Evolutionary conservation across 2,329 filamentous ascomycete genomes (phyloP).

Genomic region (Paraphaeosphaeria minitans): DNA sequence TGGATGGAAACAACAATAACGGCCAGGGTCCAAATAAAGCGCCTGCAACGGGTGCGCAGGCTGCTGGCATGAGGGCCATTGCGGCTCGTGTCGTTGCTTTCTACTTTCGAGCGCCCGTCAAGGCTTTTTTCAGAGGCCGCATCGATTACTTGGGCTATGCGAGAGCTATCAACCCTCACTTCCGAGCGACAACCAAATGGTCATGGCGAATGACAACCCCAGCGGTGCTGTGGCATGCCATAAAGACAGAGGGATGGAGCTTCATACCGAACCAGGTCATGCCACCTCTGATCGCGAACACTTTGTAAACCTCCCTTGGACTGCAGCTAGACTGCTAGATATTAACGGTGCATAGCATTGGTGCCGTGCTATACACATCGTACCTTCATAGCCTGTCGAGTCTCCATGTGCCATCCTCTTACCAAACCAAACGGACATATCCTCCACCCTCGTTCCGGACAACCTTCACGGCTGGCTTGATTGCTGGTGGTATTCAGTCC

Average conservation of each 20-base stretch:
- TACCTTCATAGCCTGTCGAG: conserved; percentile 72
- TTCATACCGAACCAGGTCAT: conserved; percentile 78
- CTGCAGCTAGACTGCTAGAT: neutral
- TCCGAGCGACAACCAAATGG: conserved; percentile 57
- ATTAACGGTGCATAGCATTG: conserved; percentile 56
- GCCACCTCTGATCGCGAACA: conserved; percentile 75
- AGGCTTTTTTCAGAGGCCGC: conserved; percentile 87
- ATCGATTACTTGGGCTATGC: conserved; percentile 80
- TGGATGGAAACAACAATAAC: conserved; percentile 23
- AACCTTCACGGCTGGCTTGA: conserved; percentile 72
- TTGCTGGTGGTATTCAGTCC: conserved; percentile 72
- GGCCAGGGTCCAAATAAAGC: conserved; percentile 53
- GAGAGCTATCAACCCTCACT: conserved; percentile 64
- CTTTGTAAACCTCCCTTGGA: conserved; percentile 54
- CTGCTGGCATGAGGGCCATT: conserved; percentile 81
- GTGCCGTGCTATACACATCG: conserved; percentile 74
- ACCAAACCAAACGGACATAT: conserved; percentile 67
- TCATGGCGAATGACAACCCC: conserved; percentile 71
- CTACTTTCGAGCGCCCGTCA: conserved; percentile 88
- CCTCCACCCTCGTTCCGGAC: conserved; percentile 68
- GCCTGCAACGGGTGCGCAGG: conserved; percentile 75
- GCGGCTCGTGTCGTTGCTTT: conserved; percentile 85
- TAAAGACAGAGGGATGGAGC: conserved; percentile 72
- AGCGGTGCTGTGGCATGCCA: conserved; percentile 69
- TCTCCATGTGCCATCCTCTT: conserved; percentile 69